Percentiles rank a stretch among this genome's conserved stretches.
Evolutionary conservation across 164 flowering plant genomes (phyloP).

Genomic region (Vitis amurensis): DNA sequence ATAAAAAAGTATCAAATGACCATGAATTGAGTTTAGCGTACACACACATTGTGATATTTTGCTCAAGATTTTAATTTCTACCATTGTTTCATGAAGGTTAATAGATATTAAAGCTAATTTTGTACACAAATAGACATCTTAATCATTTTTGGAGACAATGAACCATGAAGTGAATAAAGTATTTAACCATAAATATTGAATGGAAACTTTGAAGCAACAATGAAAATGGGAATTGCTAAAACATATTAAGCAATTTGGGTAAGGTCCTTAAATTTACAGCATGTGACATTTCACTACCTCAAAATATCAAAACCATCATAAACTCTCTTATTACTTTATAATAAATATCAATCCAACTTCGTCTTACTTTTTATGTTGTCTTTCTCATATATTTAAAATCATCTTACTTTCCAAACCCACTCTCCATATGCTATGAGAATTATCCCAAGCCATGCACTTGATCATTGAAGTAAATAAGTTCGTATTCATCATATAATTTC

Average conservation of each 20-base stretch:
- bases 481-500: too few relatives aligned
- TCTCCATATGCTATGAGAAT: too few relatives aligned
- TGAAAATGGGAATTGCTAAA: slow-evolving; percentile 3
- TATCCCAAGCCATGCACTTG: too few relatives aligned
- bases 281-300: not conserved
- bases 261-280: not conserved
- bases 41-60: too few relatives aligned
- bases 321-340: not conserved
- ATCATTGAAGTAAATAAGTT: too few relatives aligned
- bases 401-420: too few relatives aligned
- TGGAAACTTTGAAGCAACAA: slow-evolving; percentile 5
- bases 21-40: too few relatives aligned
- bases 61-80: too few relatives aligned
- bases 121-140: slow-evolving; percentile 16
- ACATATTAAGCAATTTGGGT: slow-evolving; percentile 10
- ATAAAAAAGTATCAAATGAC: too few relatives aligned
- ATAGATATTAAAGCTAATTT: slow-evolving; percentile 11
- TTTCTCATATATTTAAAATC: too few relatives aligned
- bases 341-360: slow-evolving; percentile 12
- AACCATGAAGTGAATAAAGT: slow-evolving; percentile 11
- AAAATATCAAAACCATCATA: slow-evolving; percentile 3
- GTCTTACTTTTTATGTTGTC: not conserved
- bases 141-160: slow-evolving; percentile 3
- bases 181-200: slow-evolving; percentile 17
- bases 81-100: too few relatives aligned